phyloP scores from a whole-genome alignment of 441 rosid genomes.

The Kokia cookei region DNA sequence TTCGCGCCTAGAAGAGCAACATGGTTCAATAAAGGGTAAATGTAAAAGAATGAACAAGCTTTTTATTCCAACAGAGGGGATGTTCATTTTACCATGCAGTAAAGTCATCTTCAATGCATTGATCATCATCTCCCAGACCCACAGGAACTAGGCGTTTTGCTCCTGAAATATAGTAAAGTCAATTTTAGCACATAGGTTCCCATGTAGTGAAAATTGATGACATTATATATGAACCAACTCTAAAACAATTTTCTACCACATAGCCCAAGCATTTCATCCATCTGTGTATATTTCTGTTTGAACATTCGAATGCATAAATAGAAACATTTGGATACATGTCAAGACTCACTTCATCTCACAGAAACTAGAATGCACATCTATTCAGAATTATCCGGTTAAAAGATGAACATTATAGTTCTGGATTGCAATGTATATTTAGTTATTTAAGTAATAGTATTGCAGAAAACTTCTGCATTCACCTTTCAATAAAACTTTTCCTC shows the following conservation, averaged over 20 bases:
- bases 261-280: neutral
- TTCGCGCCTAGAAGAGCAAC: constrained; percentile 58
- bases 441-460: neutral
- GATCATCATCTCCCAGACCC: constrained; percentile 99
- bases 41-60: neutral
- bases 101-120: constrained; percentile 97
- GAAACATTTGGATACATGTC: neutral
- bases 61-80: neutral
- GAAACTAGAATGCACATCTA: neutral
- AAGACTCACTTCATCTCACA: neutral
- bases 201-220: neutral
- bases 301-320: neutral
- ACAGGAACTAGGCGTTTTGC: constrained; percentile 70
- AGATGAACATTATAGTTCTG: neutral
- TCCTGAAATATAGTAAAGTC: constrained; percentile 42
- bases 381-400: neutral
- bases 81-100: constrained; percentile 63
- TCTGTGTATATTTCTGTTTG: neutral
- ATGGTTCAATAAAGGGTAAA: neutral
- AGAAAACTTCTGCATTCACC: neutral
- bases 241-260: neutral
- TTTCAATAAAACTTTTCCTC: neutral
- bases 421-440: neutral
- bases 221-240: neutral
- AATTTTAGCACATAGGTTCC: neutral